Conservation (phyloP, 495 filamentous ascomycete genomes). For the Talaromyces adpressus region DNA sequence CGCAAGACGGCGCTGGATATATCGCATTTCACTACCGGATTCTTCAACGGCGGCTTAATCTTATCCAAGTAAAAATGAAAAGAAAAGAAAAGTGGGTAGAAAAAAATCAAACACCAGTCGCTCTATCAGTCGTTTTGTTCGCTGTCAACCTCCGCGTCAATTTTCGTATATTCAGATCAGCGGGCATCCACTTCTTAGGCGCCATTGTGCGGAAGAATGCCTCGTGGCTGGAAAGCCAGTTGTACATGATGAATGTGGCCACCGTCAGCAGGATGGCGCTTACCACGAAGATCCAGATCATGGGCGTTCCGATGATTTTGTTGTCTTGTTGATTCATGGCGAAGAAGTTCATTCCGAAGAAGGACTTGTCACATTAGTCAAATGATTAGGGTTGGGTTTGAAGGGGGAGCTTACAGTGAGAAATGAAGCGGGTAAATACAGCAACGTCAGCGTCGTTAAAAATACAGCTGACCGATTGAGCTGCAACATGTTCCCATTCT, state of each 20-base stretch:
- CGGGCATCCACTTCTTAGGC: constrained; percentile 3
- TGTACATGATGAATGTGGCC: constrained; percentile 12
- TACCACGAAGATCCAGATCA: constrained; percentile 32
- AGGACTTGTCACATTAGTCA: constrained; percentile 13
- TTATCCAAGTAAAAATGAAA: background rate
- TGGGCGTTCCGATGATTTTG: constrained; percentile 18
- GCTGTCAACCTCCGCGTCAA: background rate
- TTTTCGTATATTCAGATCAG: background rate
- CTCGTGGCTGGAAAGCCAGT: constrained; percentile 1
- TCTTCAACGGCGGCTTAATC: background rate
- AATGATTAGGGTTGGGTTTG: background rate
- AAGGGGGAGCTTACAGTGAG: constrained; percentile 29
- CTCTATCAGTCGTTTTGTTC: background rate
- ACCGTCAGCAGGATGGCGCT: constrained; percentile 20
- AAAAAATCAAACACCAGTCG: background rate
- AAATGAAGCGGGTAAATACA: constrained; percentile 39
- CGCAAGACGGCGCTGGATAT: constrained; percentile 11
- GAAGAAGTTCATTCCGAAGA: constrained; percentile 36
- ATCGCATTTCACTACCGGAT: constrained; percentile 6
- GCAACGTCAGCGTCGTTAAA: constrained; percentile 33
- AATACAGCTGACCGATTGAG: constrained; percentile 34
- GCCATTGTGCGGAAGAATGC: constrained; percentile 2
- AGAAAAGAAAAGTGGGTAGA: background rate
- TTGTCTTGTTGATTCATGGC: constrained; percentile 17
- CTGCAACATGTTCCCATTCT: constrained; percentile 32